Base-by-base conservation (phyloP, 2,329 filamentous ascomycete genomes). In the Penicillium sp. region DNA sequence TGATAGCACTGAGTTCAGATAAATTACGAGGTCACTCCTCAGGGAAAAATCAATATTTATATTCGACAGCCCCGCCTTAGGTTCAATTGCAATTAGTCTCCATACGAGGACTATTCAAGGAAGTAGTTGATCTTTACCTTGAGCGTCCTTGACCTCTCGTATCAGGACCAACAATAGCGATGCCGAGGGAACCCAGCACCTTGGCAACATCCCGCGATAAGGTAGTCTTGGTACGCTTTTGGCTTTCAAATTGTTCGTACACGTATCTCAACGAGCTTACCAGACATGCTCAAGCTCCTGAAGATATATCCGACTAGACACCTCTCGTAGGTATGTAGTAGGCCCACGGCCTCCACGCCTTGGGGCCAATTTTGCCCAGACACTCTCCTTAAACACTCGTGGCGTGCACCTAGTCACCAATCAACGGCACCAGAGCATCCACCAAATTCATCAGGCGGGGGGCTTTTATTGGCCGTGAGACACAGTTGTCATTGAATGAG, bases 151-250 rank as follows among this genome's bases (percentile, higher is more conserved):
- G 19, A 9, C 27, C 10, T 14, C 22, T 49, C 53, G 43, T 49
- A 55, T 55, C 18, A 24, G 24, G 35, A 33, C 54, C 16, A 55
- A 55, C 43, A 55, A 55, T 55, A 55, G 44, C 43, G 13, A 14
- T 40, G 54, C 54, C 22, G 50, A 50, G 43, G 24, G 9, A 31
- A 31, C 14, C 11, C 33, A 9, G 36, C 13, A 19, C 19, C 36
- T 39, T 51, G 14, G 49, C 49, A 35, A 35, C 31, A 49, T 49
- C n/a, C 46, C 31, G 27, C n/a, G 16, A 35, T 44, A n/a, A n/a
- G n/a, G n/a, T n/a, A 9, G 18, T 16, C 22, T 24, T 44, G 41
- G 41, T 10, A 11, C 5, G 16, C 37, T 22, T 31, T 31, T 31
- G 31, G 9, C 31, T 31, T 31, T 31, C 7, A 10, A 31, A 31